These are phyloP conservation scores for Catunica adiposa DNA, from an alignment of 2,329 filamentous ascomycete genomes.

Conservation along the genomic window DNA sequence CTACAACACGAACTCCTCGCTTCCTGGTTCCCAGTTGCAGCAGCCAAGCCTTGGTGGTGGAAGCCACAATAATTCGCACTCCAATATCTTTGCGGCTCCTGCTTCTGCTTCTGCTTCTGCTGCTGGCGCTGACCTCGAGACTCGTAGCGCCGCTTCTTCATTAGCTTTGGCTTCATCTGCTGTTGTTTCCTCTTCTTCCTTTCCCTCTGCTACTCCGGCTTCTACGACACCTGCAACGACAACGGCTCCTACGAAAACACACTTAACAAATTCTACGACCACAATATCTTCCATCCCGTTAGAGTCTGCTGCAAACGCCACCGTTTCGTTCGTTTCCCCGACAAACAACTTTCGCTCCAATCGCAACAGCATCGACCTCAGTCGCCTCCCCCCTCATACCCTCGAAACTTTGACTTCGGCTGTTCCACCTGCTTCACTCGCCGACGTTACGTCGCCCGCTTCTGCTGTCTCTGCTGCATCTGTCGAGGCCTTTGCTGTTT, in stretches of 20 bases:
- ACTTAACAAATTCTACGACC: not conserved
- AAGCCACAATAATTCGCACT: no score
- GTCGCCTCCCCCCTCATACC: not conserved
- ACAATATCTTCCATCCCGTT: no score
- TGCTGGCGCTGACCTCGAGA: not conserved
- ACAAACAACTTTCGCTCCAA: not conserved
- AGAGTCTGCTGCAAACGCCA: no score
- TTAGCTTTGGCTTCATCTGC: not conserved
- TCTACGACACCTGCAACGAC: not conserved
- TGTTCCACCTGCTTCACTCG: not conserved
- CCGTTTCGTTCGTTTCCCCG: not conserved
- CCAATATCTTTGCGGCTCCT: no score
- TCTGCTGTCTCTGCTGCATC: not conserved
- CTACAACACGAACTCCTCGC: not conserved
- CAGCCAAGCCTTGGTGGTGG: not conserved
- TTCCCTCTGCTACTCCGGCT: not conserved
- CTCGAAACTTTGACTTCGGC: not conserved
- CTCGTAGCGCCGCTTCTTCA: not conserved
- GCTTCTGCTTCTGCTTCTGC: not conserved
- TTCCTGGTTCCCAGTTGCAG: not conserved
- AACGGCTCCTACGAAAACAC: not conserved
- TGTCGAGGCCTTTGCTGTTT: constrained; percentile 5
- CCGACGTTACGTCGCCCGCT: not conserved
- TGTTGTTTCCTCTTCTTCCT: not conserved
- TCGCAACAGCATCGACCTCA: not conserved